Evolutionary conservation across 2,329 filamentous ascomycete genomes (phyloP), one percentile per base, ranked within the genome.

Genomic region (Trichoderma sp.): DNA sequence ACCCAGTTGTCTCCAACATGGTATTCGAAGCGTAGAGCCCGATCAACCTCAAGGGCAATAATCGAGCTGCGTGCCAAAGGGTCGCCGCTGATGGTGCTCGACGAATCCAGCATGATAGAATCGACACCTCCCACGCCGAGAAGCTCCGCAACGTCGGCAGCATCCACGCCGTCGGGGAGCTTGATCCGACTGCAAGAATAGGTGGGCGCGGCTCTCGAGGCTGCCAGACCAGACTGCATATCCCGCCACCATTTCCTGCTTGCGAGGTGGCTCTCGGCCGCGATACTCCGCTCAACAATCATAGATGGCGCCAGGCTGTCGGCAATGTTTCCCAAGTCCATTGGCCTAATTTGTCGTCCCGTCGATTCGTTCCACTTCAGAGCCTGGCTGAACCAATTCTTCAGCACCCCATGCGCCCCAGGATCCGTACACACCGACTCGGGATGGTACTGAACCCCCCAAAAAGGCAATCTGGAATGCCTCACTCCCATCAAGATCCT

Each of bases 391-490:
- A 95, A 97, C 94, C 95, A 98, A 80, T 94, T 94, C 68, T 83
- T 83, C 45, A 97, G 87, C 31, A 97, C 87, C 16, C 86, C 85
- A 24, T 88, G 89, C 1, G 93, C 92, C 76, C 89, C 88, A 4
- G 87, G 84, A 53, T 94, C 93, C 4, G 95, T 97, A 82, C 95
- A 97, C 16, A 95, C 90, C 0, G 94, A 97, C 83, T 98, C 95
- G 0, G 95, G 95, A 81, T 98, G 95, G 80, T 97, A 98, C 81
- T 98, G 95, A 21, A 98, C 88, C 0, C 93, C 95, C 92, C 93
- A 97, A 77, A 96, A 93, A 0, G 95, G 95, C 78, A 91, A 92
- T 1, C 78, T 81, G 21, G 82, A 84, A 82, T 97, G 95, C 77
- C 88, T 90, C 18, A 92, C 91, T 0, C 90, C 94, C 94, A 97